Conservation (phyloP, 2,329 filamentous ascomycete genomes). For the Calonectria ilicicola region DNA sequence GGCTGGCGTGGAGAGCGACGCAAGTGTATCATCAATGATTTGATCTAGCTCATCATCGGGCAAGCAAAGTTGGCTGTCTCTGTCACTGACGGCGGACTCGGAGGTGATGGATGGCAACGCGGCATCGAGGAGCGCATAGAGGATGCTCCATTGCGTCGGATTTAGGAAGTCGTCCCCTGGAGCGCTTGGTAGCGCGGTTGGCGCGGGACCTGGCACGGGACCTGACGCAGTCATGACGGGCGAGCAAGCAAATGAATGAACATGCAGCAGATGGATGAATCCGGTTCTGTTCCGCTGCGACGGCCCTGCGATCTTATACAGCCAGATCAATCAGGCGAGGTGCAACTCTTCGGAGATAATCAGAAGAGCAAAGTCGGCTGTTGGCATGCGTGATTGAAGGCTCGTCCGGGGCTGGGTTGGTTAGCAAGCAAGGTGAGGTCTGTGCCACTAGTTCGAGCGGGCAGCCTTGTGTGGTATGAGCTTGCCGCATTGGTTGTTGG, state of each 20-base stretch:
- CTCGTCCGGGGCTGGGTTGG: background rate
- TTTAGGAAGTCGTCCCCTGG: constrained; percentile 54
- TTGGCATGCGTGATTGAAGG: constrained; percentile 4
- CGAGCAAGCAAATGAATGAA: constrained; percentile 13
- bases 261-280: constrained; percentile 20
- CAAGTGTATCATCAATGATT: constrained; percentile 54
- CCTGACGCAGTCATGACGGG: constrained; percentile 32
- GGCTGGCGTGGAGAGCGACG: constrained; percentile 52
- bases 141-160: constrained; percentile 64
- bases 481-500: background rate
- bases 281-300: background rate
- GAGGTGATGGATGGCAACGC: constrained; percentile 69
- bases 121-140: constrained; percentile 68
- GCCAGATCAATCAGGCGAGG: background rate
- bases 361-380: background rate
- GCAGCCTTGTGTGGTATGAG: background rate
- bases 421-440: background rate
- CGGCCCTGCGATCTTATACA: background rate
- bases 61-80: constrained; percentile 57
- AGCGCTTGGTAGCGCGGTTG: constrained; percentile 41
- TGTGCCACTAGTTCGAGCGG: constrained; percentile 13
- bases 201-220: constrained; percentile 34
- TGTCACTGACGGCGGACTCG: constrained; percentile 53
- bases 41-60: constrained; percentile 62
- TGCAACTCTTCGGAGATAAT: background rate